phyloP scores from a whole-genome alignment of 805 yeast genomes.

The Pichia insulana region DNA sequence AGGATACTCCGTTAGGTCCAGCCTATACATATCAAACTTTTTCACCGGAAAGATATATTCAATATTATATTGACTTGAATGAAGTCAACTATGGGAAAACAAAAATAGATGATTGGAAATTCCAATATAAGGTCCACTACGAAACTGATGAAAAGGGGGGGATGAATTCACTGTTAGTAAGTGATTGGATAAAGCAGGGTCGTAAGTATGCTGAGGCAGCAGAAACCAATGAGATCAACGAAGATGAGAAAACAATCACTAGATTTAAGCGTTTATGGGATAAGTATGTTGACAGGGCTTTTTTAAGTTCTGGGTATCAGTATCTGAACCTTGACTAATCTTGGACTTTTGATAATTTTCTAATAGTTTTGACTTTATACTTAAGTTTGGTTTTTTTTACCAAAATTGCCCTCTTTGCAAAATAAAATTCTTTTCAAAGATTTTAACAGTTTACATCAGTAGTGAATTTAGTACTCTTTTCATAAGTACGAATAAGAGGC shows the following conservation, averaged over 20 bases:
- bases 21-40: slow-evolving; percentile 65
- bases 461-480: no score
- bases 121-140: slow-evolving; percentile 59
- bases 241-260: not conserved
- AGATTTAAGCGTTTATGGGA: slow-evolving; percentile 44
- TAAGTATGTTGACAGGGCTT: slow-evolving; percentile 47
- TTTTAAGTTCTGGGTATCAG: slow-evolving; percentile 58
- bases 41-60: slow-evolving; percentile 65
- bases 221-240: slow-evolving; percentile 5
- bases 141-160: slow-evolving; percentile 52
- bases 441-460: no score
- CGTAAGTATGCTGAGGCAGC: slow-evolving; percentile 35
- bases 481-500: no score
- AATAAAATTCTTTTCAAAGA: no score
- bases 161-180: slow-evolving; percentile 47
- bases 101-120: slow-evolving; percentile 31
- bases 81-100: slow-evolving; percentile 24
- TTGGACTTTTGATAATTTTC: no score
- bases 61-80: slow-evolving; percentile 60
- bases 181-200: slow-evolving; percentile 54
- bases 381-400: no score
- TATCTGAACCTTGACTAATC: slow-evolving; percentile 20
- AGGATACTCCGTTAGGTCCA: slow-evolving; percentile 53
- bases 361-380: no score
- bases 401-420: no score